Conservation (phyloP, 306 rosid genomes). For the Acacia acuminata region DNA sequence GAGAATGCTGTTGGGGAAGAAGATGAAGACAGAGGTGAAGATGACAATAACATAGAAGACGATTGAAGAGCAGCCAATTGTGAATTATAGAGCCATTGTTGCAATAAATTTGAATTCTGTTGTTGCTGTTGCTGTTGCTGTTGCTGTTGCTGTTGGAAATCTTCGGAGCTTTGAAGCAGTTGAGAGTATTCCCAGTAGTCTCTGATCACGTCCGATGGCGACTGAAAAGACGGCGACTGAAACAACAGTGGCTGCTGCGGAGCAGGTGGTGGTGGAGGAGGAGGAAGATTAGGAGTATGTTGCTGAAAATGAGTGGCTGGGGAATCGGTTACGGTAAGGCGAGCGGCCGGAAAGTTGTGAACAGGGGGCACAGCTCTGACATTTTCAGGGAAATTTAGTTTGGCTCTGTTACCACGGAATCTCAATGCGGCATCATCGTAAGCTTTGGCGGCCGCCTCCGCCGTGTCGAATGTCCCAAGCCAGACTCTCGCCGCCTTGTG, state of each 20-base stretch:
- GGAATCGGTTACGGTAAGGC: background rate
- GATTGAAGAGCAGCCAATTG: conserved; percentile 57
- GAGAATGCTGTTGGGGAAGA: conserved; percentile 37
- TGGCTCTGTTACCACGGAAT: conserved; percentile 94
- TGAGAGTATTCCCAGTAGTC: conserved; percentile 76
- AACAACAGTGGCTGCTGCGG: background rate
- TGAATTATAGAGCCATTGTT: conserved; percentile 60
- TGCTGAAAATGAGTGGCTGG: background rate
- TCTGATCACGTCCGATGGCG: conserved; percentile 32
- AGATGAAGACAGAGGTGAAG: conserved; percentile 38
- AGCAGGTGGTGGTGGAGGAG: background rate
- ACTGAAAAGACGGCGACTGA: background rate
- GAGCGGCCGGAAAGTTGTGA: conserved; percentile 6
- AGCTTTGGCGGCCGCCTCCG: conserved; percentile 93
- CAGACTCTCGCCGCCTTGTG: conserved; percentile 96
- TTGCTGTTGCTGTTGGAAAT: conserved; percentile 33
- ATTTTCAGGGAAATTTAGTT: conserved; percentile 90
- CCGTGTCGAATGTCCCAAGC: conserved; percentile 97
- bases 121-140: conserved; percentile 32
- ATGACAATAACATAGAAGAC: conserved; percentile 21
- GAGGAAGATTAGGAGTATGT: background rate
- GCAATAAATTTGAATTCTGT: conserved; percentile 48
- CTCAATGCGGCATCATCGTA: conserved; percentile 92
- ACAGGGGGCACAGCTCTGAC: conserved; percentile 43
- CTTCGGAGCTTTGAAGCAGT: conserved; percentile 59